Evolutionary conservation across 192 early-diverging fungal species (phyloP).

Genomic region (Allomyces javanicus): DNA sequence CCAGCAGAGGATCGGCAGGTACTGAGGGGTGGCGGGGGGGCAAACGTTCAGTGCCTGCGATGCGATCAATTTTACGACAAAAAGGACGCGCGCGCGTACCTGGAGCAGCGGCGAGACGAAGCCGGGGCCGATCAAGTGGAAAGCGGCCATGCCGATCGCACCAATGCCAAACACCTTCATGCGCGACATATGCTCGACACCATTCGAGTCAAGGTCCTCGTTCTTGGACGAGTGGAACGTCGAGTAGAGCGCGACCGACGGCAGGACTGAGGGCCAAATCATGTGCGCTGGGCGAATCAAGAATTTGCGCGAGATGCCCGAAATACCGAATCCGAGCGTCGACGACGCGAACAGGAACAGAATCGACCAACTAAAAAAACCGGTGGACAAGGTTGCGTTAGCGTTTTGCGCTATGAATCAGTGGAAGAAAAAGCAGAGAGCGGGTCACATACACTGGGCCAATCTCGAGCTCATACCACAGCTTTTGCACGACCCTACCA

Average conservation of each 20-base stretch:
- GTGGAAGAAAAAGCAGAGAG: too few relatives aligned
- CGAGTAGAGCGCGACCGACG: slow-evolving; percentile 20
- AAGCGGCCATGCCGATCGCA: too few relatives aligned
- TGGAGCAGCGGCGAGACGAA: slow-evolving; percentile 1
- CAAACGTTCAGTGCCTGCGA: too few relatives aligned
- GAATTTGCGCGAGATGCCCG: slow-evolving; percentile 24
- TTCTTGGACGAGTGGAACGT: slow-evolving; percentile 26
- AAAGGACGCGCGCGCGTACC: slow-evolving; percentile 24
- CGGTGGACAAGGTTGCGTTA: too few relatives aligned
- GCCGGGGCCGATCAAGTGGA: background rate
- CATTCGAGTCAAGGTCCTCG: background rate
- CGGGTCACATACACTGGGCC: slow-evolving; percentile 3
- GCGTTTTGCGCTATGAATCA: too few relatives aligned
- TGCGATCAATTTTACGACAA: background rate
- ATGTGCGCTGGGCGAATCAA: slow-evolving; percentile 26
- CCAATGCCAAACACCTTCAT: background rate
- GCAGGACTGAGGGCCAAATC: slow-evolving; percentile 29
- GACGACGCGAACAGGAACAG: slow-evolving; percentile 26
- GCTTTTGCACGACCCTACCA: slow-evolving; percentile 18
- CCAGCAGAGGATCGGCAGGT: slow-evolving; percentile 15
- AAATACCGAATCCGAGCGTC: slow-evolving; percentile 31
- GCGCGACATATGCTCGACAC: background rate
- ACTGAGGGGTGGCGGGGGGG: background rate
- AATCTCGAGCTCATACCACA: slow-evolving; percentile 32
- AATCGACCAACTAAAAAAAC: slow-evolving; percentile 10